Evolutionary conservation across 2,329 filamentous ascomycete genomes (phyloP).

Genomic region (Didymella exigua): DNA sequence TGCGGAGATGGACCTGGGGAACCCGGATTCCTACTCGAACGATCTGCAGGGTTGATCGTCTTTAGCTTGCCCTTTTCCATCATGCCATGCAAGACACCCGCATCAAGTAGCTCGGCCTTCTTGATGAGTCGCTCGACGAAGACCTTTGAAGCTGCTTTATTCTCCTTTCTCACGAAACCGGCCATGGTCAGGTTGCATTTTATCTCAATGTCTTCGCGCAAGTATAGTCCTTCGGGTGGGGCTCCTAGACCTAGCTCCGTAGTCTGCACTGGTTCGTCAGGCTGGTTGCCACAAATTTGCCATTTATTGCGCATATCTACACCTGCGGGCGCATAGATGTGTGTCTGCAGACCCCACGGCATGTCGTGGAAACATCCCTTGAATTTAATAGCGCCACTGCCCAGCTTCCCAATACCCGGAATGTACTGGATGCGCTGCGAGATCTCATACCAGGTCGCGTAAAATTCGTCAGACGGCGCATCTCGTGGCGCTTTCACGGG

Average conservation of each 20-base stretch:
- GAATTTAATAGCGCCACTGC: conserved; percentile 69
- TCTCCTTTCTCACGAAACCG: conserved; percentile 69
- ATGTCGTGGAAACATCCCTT: conserved; percentile 75
- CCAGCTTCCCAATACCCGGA: conserved; percentile 68
- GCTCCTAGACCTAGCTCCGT: conserved; percentile 69
- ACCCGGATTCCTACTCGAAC: conserved; percentile 17
- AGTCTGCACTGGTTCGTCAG: conserved; percentile 67
- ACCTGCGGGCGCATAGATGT: conserved; percentile 71
- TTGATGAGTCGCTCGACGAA: conserved; percentile 73
- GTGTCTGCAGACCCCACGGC: conserved; percentile 73
- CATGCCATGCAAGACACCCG: conserved; percentile 70
- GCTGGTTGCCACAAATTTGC: conserved; percentile 70
- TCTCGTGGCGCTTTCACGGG: conserved; percentile 70
- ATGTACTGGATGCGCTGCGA: conserved; percentile 71
- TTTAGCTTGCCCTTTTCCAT: conserved; percentile 68
- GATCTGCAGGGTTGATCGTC: conserved; percentile 60
- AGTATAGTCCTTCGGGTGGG: conserved; percentile 68
- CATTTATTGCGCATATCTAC: conserved; percentile 73
- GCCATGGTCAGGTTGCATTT: conserved; percentile 70
- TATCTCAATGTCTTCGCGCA: conserved; percentile 74
- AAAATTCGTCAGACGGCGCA: conserved; percentile 72
- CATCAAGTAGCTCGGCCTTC: conserved; percentile 72
- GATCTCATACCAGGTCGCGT: conserved; percentile 77
- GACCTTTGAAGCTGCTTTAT: conserved; percentile 68
- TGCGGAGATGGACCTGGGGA: conserved; percentile 24